Evolutionary conservation across 2,329 filamentous ascomycete genomes (phyloP), one percentile per base, ranked within the genome.

Genomic region (Xenosphaeropsis pyriputrescens): DNA sequence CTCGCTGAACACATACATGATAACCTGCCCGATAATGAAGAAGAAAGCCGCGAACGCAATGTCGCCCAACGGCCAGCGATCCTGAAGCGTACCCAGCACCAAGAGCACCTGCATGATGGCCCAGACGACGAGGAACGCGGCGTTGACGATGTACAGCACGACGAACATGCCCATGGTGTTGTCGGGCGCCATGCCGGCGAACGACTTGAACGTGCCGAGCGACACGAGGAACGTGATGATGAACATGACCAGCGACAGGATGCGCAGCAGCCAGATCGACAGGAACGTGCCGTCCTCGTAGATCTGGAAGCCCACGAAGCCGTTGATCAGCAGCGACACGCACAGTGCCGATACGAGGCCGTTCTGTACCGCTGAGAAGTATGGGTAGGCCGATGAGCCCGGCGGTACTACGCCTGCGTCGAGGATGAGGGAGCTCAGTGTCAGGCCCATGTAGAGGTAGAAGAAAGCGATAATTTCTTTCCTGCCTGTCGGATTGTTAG

Each of bases 291-390:
- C 91, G 52, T 98, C 91, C 60, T 98, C 91, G 58, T 98, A 98
- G 11, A 98, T 68, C 61, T 96, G 91, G 61, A 98, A 98, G 26
- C 91, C 91, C 38, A 98, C 89, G 54, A 98, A 98, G 32, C 91
- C 91, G 58, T 96, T 96, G 66, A 98, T 88, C 50, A 96, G 65
- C 39, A 98, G 67, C 57, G 82, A 93, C 18, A 85, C 89, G 56
- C 91, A 80, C 18, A 93, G 70, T 1, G 91, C 85, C 29, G 85
- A 94, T 16, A 78, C 67, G 38, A 98, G 67, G 12, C 89, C 91
- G 45, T 79, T 80, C 53, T 98, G 91, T 5, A 81, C 74, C 9
- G 86, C 83, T 46, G 85, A 82, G 54, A 98, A 95, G 65, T 94
- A 98, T 0, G 88, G 81, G 51, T 88, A 95, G 1, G 85, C 72